phyloP scores from a whole-genome alignment of 2,329 filamentous ascomycete genomes.

The Cladosporium sp. region DNA sequence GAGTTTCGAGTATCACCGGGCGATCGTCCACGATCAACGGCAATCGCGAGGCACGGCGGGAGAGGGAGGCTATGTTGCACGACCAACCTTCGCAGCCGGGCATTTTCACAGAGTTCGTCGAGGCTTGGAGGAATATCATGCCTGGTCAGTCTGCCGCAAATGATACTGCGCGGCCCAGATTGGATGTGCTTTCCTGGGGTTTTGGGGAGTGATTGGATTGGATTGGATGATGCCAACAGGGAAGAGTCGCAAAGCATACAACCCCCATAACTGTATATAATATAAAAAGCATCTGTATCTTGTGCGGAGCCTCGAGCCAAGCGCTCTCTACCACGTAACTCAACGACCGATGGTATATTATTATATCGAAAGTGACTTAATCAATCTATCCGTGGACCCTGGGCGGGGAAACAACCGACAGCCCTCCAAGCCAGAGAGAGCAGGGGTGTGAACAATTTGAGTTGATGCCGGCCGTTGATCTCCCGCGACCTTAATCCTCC shows the following conservation, averaged over 20 bases:
- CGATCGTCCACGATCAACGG: too few relatives aligned
- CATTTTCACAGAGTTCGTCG: not conserved
- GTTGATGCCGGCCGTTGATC: not conserved
- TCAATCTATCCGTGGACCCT: not conserved
- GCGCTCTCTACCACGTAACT: too few relatives aligned
- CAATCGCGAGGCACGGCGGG: too few relatives aligned
- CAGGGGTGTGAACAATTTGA: not conserved
- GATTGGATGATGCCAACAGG: not conserved
- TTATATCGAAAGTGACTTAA: too few relatives aligned
- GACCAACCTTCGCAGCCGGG: not conserved
- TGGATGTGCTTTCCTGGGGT: conserved; percentile 4
- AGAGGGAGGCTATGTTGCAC: too few relatives aligned
- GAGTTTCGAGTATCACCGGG: too few relatives aligned
- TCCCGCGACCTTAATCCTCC: not conserved
- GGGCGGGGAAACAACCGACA: not conserved
- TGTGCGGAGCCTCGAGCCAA: too few relatives aligned
- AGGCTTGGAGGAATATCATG: not conserved
- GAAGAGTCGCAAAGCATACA: too few relatives aligned
- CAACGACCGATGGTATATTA: too few relatives aligned
- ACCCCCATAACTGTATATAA: too few relatives aligned
- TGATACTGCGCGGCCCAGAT: not conserved
- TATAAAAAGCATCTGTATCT: too few relatives aligned
- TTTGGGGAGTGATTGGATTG: not conserved
- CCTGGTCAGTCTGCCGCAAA: not conserved
- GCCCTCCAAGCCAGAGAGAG: not conserved